Percentiles rank a stretch among this genome's conserved stretches.
phyloP scores from a whole-genome alignment of 2,329 filamentous ascomycete species.

The Beauveria sp. region DNA sequence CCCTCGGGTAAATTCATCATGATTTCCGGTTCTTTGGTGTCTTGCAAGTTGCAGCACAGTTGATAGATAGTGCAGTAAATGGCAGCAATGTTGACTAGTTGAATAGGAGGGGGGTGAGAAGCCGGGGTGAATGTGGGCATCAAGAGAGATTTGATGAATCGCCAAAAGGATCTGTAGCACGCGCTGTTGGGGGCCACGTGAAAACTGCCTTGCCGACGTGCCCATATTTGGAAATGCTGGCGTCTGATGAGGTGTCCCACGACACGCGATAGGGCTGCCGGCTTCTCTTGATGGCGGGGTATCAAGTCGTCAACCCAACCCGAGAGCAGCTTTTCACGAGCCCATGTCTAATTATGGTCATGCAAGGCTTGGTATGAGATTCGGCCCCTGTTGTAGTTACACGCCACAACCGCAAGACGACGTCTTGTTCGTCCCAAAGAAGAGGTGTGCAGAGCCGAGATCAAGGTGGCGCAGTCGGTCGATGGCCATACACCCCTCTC shows the following conservation, averaged over 20 bases:
- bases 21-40: not conserved
- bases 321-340: not conserved
- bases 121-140: not conserved
- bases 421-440: not conserved
- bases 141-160: no score
- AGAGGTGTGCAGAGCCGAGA: not conserved
- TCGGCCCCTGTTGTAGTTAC: not conserved
- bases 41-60: no score
- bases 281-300: not conserved
- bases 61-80: not conserved
- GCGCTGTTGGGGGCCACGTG: no score
- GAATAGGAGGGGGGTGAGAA: not conserved
- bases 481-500: not conserved
- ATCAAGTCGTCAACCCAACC: not conserved
- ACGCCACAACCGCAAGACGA: conserved; percentile 4
- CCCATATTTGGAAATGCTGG: not conserved
- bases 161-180: no score
- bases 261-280: not conserved
- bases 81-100: not conserved
- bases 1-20: not conserved
- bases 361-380: not conserved
- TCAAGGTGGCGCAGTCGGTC: conserved; percentile 2
- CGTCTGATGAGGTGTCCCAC: not conserved
- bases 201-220: not conserved
- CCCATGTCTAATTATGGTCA: not conserved